These are phyloP conservation scores for Candida chilensis DNA, from an alignment of 805 yeast genomes.

Conservation along the genomic window DNA sequence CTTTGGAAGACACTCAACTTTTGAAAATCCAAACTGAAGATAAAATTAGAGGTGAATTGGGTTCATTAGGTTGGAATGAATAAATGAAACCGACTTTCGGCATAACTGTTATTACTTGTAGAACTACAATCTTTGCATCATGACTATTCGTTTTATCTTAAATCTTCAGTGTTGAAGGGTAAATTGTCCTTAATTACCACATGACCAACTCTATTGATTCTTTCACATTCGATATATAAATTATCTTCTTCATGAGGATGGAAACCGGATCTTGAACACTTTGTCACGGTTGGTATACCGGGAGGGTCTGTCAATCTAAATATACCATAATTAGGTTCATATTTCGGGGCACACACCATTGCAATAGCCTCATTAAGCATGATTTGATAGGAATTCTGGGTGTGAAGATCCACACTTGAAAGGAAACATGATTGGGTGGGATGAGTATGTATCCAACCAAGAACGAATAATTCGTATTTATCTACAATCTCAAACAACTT, in stretches of 20 bases:
- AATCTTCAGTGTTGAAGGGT: constrained; percentile 40
- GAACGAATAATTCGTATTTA: constrained; percentile 43
- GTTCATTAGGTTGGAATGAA: constrained; percentile 53
- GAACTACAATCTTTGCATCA: constrained; percentile 4
- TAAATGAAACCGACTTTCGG: background rate
- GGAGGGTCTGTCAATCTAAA: constrained; percentile 61
- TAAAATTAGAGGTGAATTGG: constrained; percentile 68
- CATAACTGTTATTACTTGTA: no score
- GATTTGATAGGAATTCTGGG: constrained; percentile 59
- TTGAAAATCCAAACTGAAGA: constrained; percentile 84
- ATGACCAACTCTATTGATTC: constrained; percentile 30
- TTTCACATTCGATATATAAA: constrained; percentile 38
- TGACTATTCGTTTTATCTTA: constrained; percentile 18
- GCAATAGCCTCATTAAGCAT: constrained; percentile 67
- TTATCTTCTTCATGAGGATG: constrained; percentile 52
- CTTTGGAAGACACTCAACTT: constrained; percentile 87
- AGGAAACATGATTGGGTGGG: constrained; percentile 67
- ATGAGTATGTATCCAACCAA: constrained; percentile 73
- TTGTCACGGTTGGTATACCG: constrained; percentile 45
- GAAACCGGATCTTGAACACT: constrained; percentile 41
- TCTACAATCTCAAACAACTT: constrained; percentile 47
- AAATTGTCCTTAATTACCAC: constrained; percentile 33
- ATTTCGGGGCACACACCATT: constrained; percentile 51
- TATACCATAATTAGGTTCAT: constrained; percentile 38
- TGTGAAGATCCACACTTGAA: constrained; percentile 59